phyloP scores from a whole-genome alignment of 768 basidiomycete genomes.

The Tulasnella sp. region DNA sequence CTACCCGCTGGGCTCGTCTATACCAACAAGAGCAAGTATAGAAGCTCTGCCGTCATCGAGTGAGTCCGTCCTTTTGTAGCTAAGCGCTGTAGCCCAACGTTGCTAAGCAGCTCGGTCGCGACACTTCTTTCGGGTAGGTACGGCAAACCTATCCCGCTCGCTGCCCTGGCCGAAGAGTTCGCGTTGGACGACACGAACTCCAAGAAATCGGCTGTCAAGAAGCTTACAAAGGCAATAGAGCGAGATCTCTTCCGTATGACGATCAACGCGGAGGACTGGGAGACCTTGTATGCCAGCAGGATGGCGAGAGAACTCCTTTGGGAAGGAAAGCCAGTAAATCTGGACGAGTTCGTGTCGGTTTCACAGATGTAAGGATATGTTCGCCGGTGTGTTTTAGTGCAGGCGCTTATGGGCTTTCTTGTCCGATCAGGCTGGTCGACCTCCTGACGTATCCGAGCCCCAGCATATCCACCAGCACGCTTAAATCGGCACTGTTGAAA shows the following conservation, averaged over 20 bases:
- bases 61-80: slow-evolving; percentile 27
- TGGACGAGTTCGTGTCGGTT: slow-evolving; percentile 71
- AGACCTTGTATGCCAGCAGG: slow-evolving; percentile 76
- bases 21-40: slow-evolving; percentile 91
- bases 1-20: slow-evolving; percentile 86
- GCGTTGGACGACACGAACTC: slow-evolving; percentile 54
- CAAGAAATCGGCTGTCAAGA: slow-evolving; percentile 72
- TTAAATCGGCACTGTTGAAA: slow-evolving; percentile 62
- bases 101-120: too few relatives aligned
- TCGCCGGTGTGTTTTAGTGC: not conserved
- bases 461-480: slow-evolving; percentile 44
- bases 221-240: slow-evolving; percentile 67
- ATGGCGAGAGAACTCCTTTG: slow-evolving; percentile 94
- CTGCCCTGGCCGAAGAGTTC: slow-evolving; percentile 66
- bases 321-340: slow-evolving; percentile 66
- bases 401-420: slow-evolving; percentile 17
- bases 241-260: slow-evolving; percentile 59
- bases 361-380: slow-evolving; percentile 65
- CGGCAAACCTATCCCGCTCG: slow-evolving; percentile 67
- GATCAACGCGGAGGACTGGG: slow-evolving; percentile 93
- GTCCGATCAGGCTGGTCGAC: slow-evolving; percentile 61
- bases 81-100: not conserved
- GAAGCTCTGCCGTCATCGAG: slow-evolving; percentile 61
- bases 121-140: too few relatives aligned
- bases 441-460: slow-evolving; percentile 64